A percentile compares a stretch with the other conserved stretches of the same genome.
Evolutionary conservation across 257 asterid species (phyloP).

Genomic region (Knoxia roxburghii): DNA sequence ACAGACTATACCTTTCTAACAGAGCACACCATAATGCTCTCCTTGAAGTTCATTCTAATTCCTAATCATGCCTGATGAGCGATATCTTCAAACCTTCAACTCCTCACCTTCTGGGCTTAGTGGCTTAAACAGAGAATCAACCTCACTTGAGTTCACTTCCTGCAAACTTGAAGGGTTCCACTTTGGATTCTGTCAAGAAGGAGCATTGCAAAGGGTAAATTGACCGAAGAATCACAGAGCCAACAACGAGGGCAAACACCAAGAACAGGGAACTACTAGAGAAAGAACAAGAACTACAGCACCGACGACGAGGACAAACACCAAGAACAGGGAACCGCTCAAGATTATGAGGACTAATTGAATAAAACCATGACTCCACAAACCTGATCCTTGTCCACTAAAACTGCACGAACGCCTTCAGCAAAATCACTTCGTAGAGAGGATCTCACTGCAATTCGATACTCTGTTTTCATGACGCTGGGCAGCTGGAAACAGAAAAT

Average conservation of each 20-base stretch:
- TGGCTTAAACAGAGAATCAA: conserved; percentile 73
- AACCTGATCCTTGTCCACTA: conserved; percentile 97
- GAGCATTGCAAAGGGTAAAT: neutral
- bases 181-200: conserved; percentile 64
- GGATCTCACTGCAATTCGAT: conserved; percentile 73
- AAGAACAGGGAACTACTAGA: too few relatives aligned
- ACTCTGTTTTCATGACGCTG: conserved; percentile 87
- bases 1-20: too few relatives aligned
- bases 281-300: too few relatives aligned
- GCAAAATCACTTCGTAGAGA: conserved; percentile 71
- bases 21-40: too few relatives aligned
- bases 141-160: conserved; percentile 52
- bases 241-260: too few relatives aligned
- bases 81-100: conserved; percentile 44
- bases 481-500: conserved; percentile 47
- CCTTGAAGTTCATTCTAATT: too few relatives aligned
- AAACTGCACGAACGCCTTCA: conserved; percentile 95
- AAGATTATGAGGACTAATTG: too few relatives aligned
- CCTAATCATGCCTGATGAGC: too few relatives aligned
- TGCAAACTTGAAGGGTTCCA: conserved; percentile 82
- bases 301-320: too few relatives aligned
- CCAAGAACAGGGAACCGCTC: too few relatives aligned
- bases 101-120: conserved; percentile 52
- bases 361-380: too few relatives aligned
- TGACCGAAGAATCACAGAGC: too few relatives aligned